Conservation (phyloP, 768 basidiomycete genomes). For the Lactifluus piperatus region DNA sequence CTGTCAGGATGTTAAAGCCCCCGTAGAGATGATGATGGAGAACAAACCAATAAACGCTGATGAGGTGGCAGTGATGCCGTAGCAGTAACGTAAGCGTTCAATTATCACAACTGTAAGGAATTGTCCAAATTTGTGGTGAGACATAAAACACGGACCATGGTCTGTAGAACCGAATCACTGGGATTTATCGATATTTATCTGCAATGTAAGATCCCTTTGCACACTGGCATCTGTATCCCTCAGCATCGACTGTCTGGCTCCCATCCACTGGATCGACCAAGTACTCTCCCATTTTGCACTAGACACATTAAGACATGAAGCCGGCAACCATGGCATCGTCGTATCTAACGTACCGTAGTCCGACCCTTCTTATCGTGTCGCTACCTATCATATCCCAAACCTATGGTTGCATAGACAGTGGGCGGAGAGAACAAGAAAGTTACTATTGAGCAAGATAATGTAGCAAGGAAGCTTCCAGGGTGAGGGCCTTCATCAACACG, state of each 20-base stretch:
- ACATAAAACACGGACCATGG: slow-evolving; percentile 41
- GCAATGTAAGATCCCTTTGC: no score
- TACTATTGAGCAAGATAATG: slow-evolving; percentile 37
- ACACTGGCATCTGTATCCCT: slow-evolving; percentile 23
- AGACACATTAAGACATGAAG: slow-evolving; percentile 32
- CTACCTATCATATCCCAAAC: slow-evolving; percentile 38
- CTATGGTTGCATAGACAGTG: slow-evolving; percentile 31
- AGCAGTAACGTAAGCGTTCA: slow-evolving; percentile 46
- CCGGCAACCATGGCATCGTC: slow-evolving; percentile 32
- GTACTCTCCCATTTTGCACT: slow-evolving; percentile 30
- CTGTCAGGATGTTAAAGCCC: slow-evolving; percentile 34
- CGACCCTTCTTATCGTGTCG: slow-evolving; percentile 27
- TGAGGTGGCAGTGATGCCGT: slow-evolving; percentile 31
- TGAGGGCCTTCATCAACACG: slow-evolving; percentile 32
- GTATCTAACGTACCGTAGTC: slow-evolving; percentile 44
- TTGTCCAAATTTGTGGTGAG: neutral
- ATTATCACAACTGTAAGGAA: neutral
- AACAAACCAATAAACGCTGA: slow-evolving; percentile 40
- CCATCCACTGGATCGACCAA: slow-evolving; percentile 44
- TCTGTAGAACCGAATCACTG: no score
- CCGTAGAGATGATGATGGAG: slow-evolving; percentile 33
- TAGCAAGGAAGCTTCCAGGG: slow-evolving; percentile 41
- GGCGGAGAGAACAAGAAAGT: slow-evolving; percentile 25
- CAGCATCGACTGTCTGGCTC: slow-evolving; percentile 37
- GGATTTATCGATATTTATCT: no score